Conservation (phyloP, 139 green algal species). For the Coelastrella sp. region DNA sequence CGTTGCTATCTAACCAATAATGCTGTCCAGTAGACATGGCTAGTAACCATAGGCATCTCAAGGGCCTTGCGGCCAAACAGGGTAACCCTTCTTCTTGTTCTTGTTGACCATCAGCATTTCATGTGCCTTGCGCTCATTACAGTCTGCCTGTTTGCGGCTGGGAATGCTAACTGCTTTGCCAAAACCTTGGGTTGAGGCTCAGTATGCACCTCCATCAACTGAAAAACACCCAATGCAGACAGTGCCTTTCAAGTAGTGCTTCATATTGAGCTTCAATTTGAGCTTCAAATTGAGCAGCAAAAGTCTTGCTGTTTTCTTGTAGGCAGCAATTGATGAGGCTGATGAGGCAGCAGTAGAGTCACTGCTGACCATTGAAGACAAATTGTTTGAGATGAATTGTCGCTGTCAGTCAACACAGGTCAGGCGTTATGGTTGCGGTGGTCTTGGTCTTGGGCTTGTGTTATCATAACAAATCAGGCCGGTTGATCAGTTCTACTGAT, state of each 20-base stretch:
- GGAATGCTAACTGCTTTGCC: too few species aligned
- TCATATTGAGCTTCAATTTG: neutral
- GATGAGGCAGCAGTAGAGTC: neutral
- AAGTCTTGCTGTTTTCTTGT: neutral
- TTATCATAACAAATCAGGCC: neutral
- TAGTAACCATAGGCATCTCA: too few species aligned
- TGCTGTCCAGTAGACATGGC: too few species aligned
- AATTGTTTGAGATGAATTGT: neutral
- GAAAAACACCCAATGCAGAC: too few species aligned
- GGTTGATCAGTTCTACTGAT: neutral
- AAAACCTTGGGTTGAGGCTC: too few species aligned
- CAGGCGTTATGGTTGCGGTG: neutral
- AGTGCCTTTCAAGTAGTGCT: neutral
- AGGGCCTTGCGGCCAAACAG: too few species aligned
- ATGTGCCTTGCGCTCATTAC: too few species aligned
- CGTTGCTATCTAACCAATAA: too few species aligned
- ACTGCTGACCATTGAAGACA: neutral
- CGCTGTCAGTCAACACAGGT: neutral
- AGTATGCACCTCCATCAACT: too few species aligned
- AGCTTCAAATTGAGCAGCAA: neutral
- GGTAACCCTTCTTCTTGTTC: too few species aligned
- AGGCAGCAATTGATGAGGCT: neutral
- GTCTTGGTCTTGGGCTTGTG: neutral
- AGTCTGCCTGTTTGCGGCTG: too few species aligned
- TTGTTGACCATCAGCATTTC: too few species aligned